Evolutionary conservation across 345 rosid species (phyloP).

Genomic region (Gossypium raimondii): DNA sequence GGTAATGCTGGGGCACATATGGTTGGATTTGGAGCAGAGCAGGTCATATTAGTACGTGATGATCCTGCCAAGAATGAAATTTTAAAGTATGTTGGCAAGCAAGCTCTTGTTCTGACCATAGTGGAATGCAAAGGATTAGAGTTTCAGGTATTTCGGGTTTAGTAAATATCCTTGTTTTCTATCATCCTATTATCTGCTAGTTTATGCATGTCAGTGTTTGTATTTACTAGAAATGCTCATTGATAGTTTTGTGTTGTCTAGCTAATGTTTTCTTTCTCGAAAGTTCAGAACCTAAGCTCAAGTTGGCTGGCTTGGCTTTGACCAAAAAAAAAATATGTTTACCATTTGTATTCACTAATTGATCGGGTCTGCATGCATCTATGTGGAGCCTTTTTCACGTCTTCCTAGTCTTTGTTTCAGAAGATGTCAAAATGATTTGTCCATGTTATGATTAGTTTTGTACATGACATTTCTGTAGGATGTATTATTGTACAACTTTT

Average conservation of each 20-base stretch:
- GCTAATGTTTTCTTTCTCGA: background rate
- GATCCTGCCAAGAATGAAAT: slow-evolving; percentile 30
- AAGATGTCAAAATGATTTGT: background rate
- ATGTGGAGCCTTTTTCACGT: background rate
- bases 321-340: background rate
- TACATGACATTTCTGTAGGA: slow-evolving; percentile 27
- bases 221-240: background rate
- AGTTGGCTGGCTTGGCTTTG: background rate
- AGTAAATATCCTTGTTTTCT: background rate
- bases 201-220: background rate
- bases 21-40: slow-evolving; percentile 52
- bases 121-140: slow-evolving; percentile 51
- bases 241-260: background rate
- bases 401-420: background rate
- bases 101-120: slow-evolving; percentile 45
- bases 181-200: background rate
- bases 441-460: background rate
- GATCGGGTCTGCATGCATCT: background rate
- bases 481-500: slow-evolving; percentile 48
- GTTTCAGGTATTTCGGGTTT: slow-evolving; percentile 37
- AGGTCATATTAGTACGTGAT: slow-evolving; percentile 45
- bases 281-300: background rate
- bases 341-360: background rate
- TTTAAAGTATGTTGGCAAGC: slow-evolving; percentile 31
- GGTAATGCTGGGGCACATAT: slow-evolving; percentile 15